Percentiles rank a stretch among this genome's conserved stretches.
Conservation (phyloP, 1,284 basidiomycete species). For the Leccinum insolens region DNA sequence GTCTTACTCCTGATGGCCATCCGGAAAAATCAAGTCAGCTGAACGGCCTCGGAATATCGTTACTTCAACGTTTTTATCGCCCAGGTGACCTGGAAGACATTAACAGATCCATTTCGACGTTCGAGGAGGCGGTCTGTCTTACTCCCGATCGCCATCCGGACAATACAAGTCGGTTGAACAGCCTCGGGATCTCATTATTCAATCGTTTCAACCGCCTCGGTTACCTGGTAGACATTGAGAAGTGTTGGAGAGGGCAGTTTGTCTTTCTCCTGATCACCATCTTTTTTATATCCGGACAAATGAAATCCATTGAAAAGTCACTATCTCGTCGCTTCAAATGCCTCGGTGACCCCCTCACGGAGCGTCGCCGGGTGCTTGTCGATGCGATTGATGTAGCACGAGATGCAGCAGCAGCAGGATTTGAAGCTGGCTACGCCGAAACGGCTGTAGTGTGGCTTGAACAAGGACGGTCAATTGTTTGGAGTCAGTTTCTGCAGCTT, state of each 20-base stretch:
- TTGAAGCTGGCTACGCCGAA: background rate
- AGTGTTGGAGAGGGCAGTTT: background rate
- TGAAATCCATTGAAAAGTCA: background rate
- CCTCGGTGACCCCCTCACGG: conserved; percentile 3
- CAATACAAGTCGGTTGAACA: background rate
- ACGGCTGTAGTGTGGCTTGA: conserved; percentile 11
- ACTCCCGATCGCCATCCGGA: background rate
- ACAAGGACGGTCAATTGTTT: conserved; percentile 12
- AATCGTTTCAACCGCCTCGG: background rate
- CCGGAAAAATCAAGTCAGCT: background rate
- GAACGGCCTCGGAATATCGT: background rate
- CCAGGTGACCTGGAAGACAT: background rate
- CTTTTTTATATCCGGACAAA: background rate
- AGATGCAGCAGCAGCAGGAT: background rate
- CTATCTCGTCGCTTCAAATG: background rate
- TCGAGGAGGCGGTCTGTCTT: background rate
- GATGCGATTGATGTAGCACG: background rate
- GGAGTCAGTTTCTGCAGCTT: conserved; percentile 4
- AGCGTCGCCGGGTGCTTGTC: background rate
- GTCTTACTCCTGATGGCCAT: background rate
- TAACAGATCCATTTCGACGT: background rate
- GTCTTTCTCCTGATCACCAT: background rate
- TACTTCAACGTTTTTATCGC: background rate
- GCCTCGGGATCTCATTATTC: background rate
- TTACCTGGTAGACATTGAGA: background rate